Evolutionary conservation across 1,284 basidiomycete species (phyloP).

Genomic region (Leccinum ponderosum): DNA sequence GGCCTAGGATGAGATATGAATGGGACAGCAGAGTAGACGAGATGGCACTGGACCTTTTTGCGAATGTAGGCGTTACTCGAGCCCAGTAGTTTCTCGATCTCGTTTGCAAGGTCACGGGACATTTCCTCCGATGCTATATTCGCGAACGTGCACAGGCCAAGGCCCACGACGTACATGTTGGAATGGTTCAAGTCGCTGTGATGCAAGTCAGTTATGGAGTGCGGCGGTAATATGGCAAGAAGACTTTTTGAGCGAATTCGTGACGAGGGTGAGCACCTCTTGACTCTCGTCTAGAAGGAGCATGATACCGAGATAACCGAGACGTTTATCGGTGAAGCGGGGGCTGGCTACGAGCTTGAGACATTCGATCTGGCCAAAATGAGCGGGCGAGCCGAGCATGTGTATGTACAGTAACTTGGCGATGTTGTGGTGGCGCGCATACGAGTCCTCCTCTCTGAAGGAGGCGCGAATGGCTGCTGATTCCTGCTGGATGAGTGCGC

Average conservation of each 20-base stretch:
- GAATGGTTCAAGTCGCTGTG: slow-evolving; percentile 98
- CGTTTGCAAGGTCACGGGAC: slow-evolving; percentile 95
- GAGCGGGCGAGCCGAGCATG: slow-evolving; percentile 99
- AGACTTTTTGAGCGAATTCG: slow-evolving; percentile 98
- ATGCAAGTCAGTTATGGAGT: slow-evolving; percentile 2
- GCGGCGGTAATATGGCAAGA: slow-evolving; percentile 29
- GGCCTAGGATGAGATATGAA: slow-evolving; percentile 54
- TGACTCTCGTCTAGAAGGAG: slow-evolving; percentile 96
- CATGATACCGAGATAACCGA: slow-evolving; percentile 99
- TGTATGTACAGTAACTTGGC: slow-evolving; percentile 99
- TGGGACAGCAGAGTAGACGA: slow-evolving; percentile 4
- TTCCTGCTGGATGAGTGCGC: slow-evolving; percentile 96
- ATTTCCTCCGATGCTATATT: slow-evolving; percentile 99
- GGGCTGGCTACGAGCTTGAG: slow-evolving; percentile 99
- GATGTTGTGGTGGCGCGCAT: slow-evolving; percentile 94
- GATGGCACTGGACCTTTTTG: slow-evolving; percentile 74
- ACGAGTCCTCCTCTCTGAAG: slow-evolving; percentile 96
- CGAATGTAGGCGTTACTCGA: slow-evolving; percentile 99
- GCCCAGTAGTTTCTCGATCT: slow-evolving; percentile 96
- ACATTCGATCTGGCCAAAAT: slow-evolving; percentile 99
- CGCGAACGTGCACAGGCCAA: slow-evolving; percentile 97
- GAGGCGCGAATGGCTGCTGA: slow-evolving; percentile 97
- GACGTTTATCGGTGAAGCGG: slow-evolving; percentile 93
- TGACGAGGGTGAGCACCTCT: slow-evolving; percentile 96
- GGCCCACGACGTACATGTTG: slow-evolving; percentile 98